Evolutionary conservation across 768 basidiomycete genomes (phyloP).

Genomic region (Macrocybe gigantea): DNA sequence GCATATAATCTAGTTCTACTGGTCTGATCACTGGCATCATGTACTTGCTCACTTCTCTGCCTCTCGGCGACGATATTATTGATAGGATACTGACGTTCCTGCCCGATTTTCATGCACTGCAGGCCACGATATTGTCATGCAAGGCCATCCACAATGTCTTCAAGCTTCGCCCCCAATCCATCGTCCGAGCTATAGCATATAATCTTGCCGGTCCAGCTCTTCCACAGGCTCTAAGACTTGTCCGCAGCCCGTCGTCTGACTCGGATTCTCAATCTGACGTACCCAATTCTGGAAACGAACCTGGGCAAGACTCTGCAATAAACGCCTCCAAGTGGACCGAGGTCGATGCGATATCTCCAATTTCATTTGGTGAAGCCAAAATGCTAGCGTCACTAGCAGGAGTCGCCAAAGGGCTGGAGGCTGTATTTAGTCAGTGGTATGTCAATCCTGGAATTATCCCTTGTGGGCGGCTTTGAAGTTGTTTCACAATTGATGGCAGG

Average conservation of each 20-base stretch:
- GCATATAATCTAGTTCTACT: no score
- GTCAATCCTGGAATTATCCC: not conserved
- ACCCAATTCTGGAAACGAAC: not conserved
- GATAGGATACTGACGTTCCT: not conserved
- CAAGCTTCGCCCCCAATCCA: not conserved
- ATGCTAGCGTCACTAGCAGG: not conserved
- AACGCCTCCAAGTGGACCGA: conserved; percentile 2
- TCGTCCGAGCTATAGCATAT: not conserved
- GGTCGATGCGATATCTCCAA: conserved; percentile 6
- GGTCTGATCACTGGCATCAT: not conserved
- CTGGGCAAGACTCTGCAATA: not conserved
- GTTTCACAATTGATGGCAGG: conserved; percentile 5
- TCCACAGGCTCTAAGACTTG: not conserved
- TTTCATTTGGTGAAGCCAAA: conserved; percentile 1
- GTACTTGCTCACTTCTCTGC: not conserved
- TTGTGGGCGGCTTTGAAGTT: not conserved
- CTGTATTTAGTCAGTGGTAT: conserved; percentile 17
- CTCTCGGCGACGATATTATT: not conserved
- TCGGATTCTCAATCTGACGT: not conserved
- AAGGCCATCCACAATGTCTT: not conserved
- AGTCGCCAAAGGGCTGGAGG: conserved; percentile 10
- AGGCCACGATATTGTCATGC: not conserved
- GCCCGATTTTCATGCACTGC: not conserved
- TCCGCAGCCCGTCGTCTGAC: not conserved
- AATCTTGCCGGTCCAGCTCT: not conserved